Base-by-base conservation (phyloP, 176 grass and related monocot genomes). In the Phragmites australis region DNA sequence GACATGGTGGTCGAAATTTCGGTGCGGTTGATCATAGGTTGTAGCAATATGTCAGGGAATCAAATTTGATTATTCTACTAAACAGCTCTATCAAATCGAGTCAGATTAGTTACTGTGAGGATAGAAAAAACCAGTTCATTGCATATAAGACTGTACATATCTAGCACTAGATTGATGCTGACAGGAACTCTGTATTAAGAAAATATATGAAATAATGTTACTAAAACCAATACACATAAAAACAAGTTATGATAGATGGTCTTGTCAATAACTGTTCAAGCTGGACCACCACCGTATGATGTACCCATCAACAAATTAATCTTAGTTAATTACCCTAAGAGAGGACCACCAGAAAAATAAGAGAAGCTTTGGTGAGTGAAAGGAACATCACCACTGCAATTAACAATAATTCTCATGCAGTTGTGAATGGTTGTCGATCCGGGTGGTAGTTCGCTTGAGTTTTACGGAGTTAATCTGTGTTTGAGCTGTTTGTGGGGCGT, bases 41-140 rank as follows among this genome's bases (percentile, higher is more conserved):
- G 65, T 12, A 77, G 65, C 80, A 65, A 41, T 66, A 31, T 32
- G 54, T 14, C 64, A 81, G 71, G 73, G 87, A 89, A 85, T 85
- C 87, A 76, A 70, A 62, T 77, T 77, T 71, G 77, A 70, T 85
- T 82, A 70, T 85, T 82, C 46, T 45, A 19, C 40, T 69, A 3
- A 8, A 26, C 3, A 3, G 15, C 21, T 65, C 65, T 5, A 45
- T 14, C 48, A 37, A 80, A 74, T 39, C 84, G 76, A 80, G 58
- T 46, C 16, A 40, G 68, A 26, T 74, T 56, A 27, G 40, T 80
- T 74, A 81, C 59, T 47, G 52, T 25, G 6, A n/a, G 41, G 14
- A 50, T 27, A 44, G 55, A 61, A 51, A 15, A 48, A 42, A 72
- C 2, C 37, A 47, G 67, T 65, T 78, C 71, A 63, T 45, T 70